Evolutionary conservation across 2,329 filamentous ascomycete species (phyloP).

Genomic region (Dactylellina cionopaga): DNA sequence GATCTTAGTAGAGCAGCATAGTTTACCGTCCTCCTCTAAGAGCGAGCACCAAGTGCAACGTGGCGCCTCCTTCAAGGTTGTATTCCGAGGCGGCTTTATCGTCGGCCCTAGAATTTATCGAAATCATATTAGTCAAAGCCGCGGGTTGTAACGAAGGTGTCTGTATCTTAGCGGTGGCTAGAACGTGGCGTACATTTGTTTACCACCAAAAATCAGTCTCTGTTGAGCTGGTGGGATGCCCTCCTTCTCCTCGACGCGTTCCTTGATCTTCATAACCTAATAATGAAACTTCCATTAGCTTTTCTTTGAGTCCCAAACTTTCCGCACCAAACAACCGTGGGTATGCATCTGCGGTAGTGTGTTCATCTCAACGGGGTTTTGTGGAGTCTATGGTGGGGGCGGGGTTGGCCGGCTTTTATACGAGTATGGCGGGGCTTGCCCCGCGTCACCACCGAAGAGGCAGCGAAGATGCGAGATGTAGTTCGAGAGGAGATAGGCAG

Average conservation of each 20-base stretch:
- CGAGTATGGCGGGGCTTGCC: slow-evolving; percentile 16
- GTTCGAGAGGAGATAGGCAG: not conserved
- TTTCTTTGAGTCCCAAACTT: not conserved
- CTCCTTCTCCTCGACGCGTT: slow-evolving; percentile 98
- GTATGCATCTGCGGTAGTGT: slow-evolving; percentile 3
- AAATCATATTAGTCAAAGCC: not conserved
- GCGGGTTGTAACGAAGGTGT: too few species aligned
- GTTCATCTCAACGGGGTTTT: too few species aligned
- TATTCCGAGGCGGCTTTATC: slow-evolving; percentile 94
- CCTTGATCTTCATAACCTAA: slow-evolving; percentile 94
- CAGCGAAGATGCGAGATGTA: not conserved
- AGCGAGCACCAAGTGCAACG: slow-evolving; percentile 92
- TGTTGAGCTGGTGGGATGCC: slow-evolving; percentile 97
- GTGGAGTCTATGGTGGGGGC: slow-evolving; percentile 31
- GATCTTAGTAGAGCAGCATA: too few species aligned
- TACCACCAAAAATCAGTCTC: slow-evolving; percentile 93
- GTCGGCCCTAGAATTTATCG: slow-evolving; percentile 74
- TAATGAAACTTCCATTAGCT: not conserved
- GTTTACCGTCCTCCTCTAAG: slow-evolving; percentile 76
- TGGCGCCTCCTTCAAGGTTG: slow-evolving; percentile 88
- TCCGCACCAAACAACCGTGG: not conserved
- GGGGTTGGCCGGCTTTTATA: slow-evolving; percentile 17
- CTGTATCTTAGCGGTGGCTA: not conserved
- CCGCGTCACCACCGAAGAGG: slow-evolving; percentile 6
- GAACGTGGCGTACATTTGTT: slow-evolving; percentile 82